A percentile compares a stretch with the other conserved stretches of the same genome.
phyloP scores from a whole-genome alignment of 2,329 filamentous ascomycete species.

The Orbilia quercus region DNA sequence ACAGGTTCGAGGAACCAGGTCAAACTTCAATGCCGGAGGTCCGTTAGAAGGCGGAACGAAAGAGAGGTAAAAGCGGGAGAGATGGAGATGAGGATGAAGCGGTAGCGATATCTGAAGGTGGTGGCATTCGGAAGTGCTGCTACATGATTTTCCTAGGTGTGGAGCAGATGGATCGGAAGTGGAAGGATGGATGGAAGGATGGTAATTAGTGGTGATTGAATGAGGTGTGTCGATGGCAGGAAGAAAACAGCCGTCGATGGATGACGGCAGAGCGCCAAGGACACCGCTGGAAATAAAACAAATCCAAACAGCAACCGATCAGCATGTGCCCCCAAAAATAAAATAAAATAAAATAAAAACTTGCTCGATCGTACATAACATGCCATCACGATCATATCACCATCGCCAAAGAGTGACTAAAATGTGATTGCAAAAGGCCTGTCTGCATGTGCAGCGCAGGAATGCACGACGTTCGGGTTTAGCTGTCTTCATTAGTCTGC shows the following conservation, averaged over 20 bases:
- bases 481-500: neutral
- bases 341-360: no score
- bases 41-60: constrained; percentile 12
- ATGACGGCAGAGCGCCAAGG: constrained; percentile 15
- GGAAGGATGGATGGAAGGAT: constrained; percentile 1
- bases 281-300: neutral
- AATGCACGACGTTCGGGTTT: neutral
- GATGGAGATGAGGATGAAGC: neutral
- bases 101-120: neutral
- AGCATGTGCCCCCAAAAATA: constrained; percentile 19
- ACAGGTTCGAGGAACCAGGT: neutral
- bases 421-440: neutral
- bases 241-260: neutral
- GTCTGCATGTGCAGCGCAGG: neutral
- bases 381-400: no score
- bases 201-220: constrained; percentile 7
- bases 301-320: neutral
- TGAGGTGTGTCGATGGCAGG: neutral
- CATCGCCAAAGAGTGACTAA: neutral
- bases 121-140: constrained; percentile 11
- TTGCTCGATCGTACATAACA: no score
- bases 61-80: neutral
- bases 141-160: constrained; percentile 16
- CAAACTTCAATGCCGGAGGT: constrained; percentile 8
- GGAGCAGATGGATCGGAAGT: neutral